phyloP scores from a whole-genome alignment of 768 basidiomycete species.

The Mycena pura region DNA sequence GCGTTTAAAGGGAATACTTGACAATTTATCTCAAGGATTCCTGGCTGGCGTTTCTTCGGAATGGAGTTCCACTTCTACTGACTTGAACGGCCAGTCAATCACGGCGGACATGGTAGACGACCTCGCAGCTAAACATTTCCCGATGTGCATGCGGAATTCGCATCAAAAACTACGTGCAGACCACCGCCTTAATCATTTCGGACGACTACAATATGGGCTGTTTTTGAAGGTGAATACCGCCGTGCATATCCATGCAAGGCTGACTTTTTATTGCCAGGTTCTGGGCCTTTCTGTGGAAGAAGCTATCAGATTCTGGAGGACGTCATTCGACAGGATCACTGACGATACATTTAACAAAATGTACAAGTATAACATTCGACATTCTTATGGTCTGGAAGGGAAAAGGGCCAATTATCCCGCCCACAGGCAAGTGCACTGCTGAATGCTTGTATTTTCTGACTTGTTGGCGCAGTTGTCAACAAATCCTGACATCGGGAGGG shows the following conservation, averaged over 20 bases:
- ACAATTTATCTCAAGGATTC: slow-evolving; percentile 94
- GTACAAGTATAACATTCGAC: slow-evolving; percentile 96
- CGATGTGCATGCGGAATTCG: slow-evolving; percentile 92
- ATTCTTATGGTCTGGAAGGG: slow-evolving; percentile 93
- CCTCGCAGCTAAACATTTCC: slow-evolving; percentile 87
- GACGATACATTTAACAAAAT: slow-evolving; percentile 99
- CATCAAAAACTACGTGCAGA: slow-evolving; percentile 81
- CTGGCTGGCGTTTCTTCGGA: slow-evolving; percentile 88
- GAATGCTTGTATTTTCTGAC: neutral
- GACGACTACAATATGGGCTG: slow-evolving; percentile 87
- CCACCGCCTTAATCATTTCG: slow-evolving; percentile 91
- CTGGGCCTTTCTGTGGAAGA: slow-evolving; percentile 94
- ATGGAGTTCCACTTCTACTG: slow-evolving; percentile 65
- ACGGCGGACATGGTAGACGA: slow-evolving; percentile 96
- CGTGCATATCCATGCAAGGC: neutral
- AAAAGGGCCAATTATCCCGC: slow-evolving; percentile 94
- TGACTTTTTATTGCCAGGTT: slow-evolving; percentile 56
- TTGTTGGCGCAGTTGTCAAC: slow-evolving; percentile 88
- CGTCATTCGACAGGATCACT: slow-evolving; percentile 77
- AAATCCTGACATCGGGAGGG: slow-evolving; percentile 74
- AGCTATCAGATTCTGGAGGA: slow-evolving; percentile 91
- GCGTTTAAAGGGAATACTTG: slow-evolving; percentile 85
- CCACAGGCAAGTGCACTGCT: slow-evolving; percentile 64
- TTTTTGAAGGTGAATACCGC: slow-evolving; percentile 82
- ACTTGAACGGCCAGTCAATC: slow-evolving; percentile 66